Evolutionary conservation across 352 stramenopile genomes (phyloP), one percentile per base, ranked within the genome.

Genomic region (Proteromonas lacertae): DNA sequence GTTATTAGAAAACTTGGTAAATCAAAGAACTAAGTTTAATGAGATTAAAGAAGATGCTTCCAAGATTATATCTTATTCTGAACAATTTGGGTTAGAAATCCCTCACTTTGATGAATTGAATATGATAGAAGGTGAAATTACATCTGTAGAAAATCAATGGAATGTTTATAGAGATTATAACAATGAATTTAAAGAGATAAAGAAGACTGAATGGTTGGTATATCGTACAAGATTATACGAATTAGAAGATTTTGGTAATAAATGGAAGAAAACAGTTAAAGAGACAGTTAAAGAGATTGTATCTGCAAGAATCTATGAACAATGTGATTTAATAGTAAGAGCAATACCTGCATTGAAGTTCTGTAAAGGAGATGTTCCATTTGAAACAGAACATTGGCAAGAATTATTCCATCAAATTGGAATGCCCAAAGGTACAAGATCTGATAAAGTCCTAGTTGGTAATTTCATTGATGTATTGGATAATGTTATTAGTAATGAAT

Each of bases 341-440:
- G 62, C 69, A 0, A 73, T 84, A 51, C 73, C 75, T 0, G 61
- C 66, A 2, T 60, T 92, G 18, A 92, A 91, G 48, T 68, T 87
- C 28, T 89, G 70, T 43, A 59, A 70, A 2, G 71, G 77, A 10
- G 75, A 92, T 36, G 66, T 71, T 12, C n/a, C n/a, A n/a, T 92
- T 90, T 49, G 88, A 90, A 41, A 75, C 91, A 38, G 77, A 91
- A 41, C 77, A 92, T 47, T 92, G 77, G 77, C 75, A 59, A 0
- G 64, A 79, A 40, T 57, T 91, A 25, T 69, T 92, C 29, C 49
- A 56, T 44, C 88, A 90, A 26, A 59, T 92, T 1, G 61, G 68
- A 0, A 55, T 92, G 21, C 61, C 74, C 13, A 57, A 62, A 8
- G 49, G 52, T 1, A 64, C 88, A 0, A 53, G 71, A 23, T 65